These are phyloP conservation scores for Anethum foeniculum DNA, from an alignment of 140 eudicot genomes.

Conservation along the genomic window DNA sequence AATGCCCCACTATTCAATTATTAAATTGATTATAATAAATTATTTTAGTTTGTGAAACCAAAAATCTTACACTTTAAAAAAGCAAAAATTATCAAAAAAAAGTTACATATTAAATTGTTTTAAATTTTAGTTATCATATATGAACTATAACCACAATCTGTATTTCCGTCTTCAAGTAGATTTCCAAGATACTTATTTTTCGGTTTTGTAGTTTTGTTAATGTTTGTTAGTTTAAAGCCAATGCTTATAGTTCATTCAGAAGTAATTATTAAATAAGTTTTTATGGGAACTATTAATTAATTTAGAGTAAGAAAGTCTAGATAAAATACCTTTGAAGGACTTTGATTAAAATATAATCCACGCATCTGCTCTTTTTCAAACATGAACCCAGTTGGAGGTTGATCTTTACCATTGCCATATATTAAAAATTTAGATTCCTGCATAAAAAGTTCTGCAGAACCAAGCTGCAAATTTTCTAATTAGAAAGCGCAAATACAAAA, in stretches of 20 bases:
- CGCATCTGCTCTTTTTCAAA: constrained; percentile 86
- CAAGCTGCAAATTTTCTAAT: constrained; percentile 53
- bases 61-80: neutral
- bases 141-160: neutral
- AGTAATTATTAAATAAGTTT: neutral
- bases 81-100: neutral
- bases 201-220: neutral
- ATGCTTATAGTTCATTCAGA: neutral
- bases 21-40: neutral
- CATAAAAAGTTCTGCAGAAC: constrained; percentile 76
- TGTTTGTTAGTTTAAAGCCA: neutral
- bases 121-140: neutral
- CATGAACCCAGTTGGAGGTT: constrained; percentile 93
- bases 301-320: neutral
- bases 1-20: neutral
- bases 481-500: constrained; percentile 1
- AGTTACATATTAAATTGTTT: too few relatives aligned
- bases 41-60: neutral
- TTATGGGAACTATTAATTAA: too few relatives aligned
- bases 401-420: constrained; percentile 80
- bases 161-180: neutral
- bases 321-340: constrained; percentile 75
- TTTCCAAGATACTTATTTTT: neutral
- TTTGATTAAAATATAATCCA: constrained; percentile 83
- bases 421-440: constrained; percentile 73